Base-by-base conservation (phyloP, 2,329 filamentous ascomycete genomes). In the Fusarium clavum region DNA sequence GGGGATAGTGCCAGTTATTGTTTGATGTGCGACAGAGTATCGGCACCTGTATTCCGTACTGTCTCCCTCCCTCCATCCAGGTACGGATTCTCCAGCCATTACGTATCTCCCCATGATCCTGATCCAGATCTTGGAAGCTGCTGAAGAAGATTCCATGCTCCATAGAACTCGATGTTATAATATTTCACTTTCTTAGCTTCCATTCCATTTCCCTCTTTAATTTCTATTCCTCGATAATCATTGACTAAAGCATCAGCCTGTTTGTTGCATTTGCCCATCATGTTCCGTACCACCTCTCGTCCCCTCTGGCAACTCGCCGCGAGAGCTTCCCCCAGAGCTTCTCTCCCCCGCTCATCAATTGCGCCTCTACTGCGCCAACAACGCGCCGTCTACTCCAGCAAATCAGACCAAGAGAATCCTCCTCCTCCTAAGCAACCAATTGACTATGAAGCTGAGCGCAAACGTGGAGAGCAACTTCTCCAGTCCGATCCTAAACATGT, bases 401-500 rank as follows among this genome's bases (percentile, higher is more conserved):
- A 74, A 46, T 72, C 71, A 12, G 68, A 70, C 59, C 9, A 27
- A 27, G 69, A 51, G 22, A 58, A 66, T 25, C 64, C 72, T 11
- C 72, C 72, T n/a, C 73, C 76, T 29, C 72, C 74, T 2, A 72
- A 70, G 18, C 57, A 60, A 16, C 66, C 73, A 7, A 86, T 87
- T 57, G 85, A 92, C 70, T 80, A 77, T 44, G 83, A 91, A 69
- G 81, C 81, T 30, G 91, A 92, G 77, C 83, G 84, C 48, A 81
- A 85, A 69, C 73, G 88, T 11, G 84, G 79, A 14, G 73, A 89
- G 49, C 77, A 87, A 76, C 86, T 86, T 75, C 80, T 94, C n/a
- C 76, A 87, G 61, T 75, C 87, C 5, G 79, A 87, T 29, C 91
- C 91, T 0, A 86, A 87, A 41, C 78, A 81, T 9, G 91, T 94